A percentile compares a stretch with the other conserved stretches of the same genome.
Evolutionary conservation across 805 yeast species (phyloP).

Genomic region (Cyberlindnera veronae): DNA sequence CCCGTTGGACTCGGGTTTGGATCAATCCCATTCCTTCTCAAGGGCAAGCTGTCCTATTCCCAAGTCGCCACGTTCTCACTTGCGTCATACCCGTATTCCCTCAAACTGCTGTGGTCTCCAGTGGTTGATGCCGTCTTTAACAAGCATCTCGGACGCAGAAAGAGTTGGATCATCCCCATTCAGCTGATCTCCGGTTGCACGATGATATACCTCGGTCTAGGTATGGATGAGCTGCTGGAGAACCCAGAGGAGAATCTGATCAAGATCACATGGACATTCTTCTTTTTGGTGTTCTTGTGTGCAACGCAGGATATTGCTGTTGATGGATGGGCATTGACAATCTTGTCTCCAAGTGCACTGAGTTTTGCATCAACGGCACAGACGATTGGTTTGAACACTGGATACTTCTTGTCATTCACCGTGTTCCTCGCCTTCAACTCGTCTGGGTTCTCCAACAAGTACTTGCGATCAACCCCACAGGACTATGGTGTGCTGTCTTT

Average conservation of each 20-base stretch:
- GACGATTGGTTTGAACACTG: slow-evolving; percentile 90
- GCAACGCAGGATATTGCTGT: slow-evolving; percentile 99
- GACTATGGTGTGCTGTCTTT: slow-evolving; percentile 67
- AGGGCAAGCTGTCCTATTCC: slow-evolving; percentile 76
- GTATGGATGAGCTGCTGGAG: slow-evolving; percentile 47
- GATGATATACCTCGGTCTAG: slow-evolving; percentile 59
- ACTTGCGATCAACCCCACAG: slow-evolving; percentile 58
- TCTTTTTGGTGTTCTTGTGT: slow-evolving; percentile 76
- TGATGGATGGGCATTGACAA: slow-evolving; percentile 97
- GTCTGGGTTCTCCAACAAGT: slow-evolving; percentile 87
- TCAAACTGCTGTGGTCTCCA: slow-evolving; percentile 94
- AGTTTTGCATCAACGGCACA: slow-evolving; percentile 97
- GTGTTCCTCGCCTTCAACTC: slow-evolving; percentile 88
- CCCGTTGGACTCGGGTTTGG: slow-evolving; percentile 97
- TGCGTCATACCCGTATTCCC: slow-evolving; percentile 92
- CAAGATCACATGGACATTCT: slow-evolving; percentile 66
- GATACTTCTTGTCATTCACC: slow-evolving; percentile 89
- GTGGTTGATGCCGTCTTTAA: slow-evolving; percentile 85
- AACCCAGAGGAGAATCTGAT: slow-evolving; percentile 48
- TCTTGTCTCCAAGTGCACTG: slow-evolving; percentile 70
- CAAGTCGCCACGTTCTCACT: slow-evolving; percentile 88
- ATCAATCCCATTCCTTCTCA: slow-evolving; percentile 83
- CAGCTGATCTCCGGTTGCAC: slow-evolving; percentile 76
- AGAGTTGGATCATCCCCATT: slow-evolving; percentile 93
- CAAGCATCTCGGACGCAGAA: slow-evolving; percentile 68